Conservation (phyloP, 345 rosid genomes). For the Linum trigynum region DNA sequence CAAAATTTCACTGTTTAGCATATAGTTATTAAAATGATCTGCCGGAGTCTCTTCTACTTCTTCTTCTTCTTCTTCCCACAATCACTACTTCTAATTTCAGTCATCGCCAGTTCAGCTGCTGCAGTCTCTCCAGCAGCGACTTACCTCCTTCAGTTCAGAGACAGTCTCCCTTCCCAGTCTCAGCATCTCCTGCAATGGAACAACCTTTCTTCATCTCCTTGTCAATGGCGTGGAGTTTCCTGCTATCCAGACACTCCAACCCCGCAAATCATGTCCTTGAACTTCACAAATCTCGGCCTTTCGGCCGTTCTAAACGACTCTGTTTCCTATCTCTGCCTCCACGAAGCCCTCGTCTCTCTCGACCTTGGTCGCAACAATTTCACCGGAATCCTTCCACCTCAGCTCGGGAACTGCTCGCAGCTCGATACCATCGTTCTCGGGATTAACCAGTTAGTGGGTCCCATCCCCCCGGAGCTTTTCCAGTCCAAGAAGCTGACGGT, state of each 20-base stretch:
- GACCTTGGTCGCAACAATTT: slow-evolving; percentile 36
- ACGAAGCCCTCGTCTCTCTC: slow-evolving; percentile 19
- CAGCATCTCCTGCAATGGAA: slow-evolving; percentile 30
- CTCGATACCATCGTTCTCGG: slow-evolving; percentile 24
- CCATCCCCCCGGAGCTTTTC: slow-evolving; percentile 27
- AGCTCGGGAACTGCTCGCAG: slow-evolving; percentile 25
- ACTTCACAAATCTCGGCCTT: slow-evolving; percentile 27
- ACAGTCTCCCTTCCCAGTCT: slow-evolving; percentile 25
- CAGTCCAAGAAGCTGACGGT: slow-evolving; percentile 14
- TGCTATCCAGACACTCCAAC: slow-evolving; percentile 20
- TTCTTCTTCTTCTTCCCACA: slow-evolving; percentile 8
- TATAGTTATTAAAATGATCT: no score
- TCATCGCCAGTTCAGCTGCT: slow-evolving; percentile 6
- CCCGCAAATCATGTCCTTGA: slow-evolving; percentile 26
- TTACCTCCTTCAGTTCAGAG: slow-evolving; percentile 25
- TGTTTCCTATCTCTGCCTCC: slow-evolving; percentile 25
- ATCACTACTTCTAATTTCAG: not conserved
- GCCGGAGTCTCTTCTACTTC: not conserved
- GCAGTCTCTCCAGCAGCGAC: slow-evolving; percentile 12
- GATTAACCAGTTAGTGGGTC: slow-evolving; percentile 21
- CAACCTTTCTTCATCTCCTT: slow-evolving; percentile 16
- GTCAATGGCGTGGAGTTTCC: slow-evolving; percentile 31
- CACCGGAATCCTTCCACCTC: slow-evolving; percentile 23
- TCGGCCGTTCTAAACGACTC: slow-evolving; percentile 25
- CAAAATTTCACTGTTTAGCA: no score